Percentiles rank a stretch among this genome's conserved stretches.
Conservation (phyloP, 331 rosid genomes). For the Acacia pycnantha region DNA sequence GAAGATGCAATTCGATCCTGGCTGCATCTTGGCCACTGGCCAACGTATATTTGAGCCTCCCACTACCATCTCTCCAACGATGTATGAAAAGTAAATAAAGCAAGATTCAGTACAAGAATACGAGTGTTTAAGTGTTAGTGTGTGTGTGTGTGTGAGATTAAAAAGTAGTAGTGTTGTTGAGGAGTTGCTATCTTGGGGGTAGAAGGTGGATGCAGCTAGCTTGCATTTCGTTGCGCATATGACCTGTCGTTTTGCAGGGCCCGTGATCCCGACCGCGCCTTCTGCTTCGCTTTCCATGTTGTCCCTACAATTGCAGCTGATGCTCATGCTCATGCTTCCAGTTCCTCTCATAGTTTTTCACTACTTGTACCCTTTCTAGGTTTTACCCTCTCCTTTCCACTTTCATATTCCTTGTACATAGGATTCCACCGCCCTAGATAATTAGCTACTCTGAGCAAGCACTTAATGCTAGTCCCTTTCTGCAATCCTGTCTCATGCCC, state of each 20-base stretch:
- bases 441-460: background rate
- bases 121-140: background rate
- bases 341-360: background rate
- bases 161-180: background rate
- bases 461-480: background rate
- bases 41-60: constrained; percentile 69
- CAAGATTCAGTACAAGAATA: background rate
- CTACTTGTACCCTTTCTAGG: background rate
- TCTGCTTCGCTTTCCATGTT: background rate
- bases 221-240: background rate
- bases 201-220: constrained; percentile 4
- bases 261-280: constrained; percentile 8
- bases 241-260: constrained; percentile 1
- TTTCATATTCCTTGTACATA: background rate
- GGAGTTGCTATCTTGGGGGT: background rate
- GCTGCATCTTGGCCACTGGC: constrained; percentile 79
- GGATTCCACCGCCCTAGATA: background rate
- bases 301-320: background rate
- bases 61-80: background rate
- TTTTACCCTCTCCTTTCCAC: background rate
- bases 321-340: background rate
- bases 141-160: no score
- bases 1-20: constrained; percentile 85
- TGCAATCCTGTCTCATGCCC: background rate
- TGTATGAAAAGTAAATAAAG: background rate